Conservation (phyloP, 495 filamentous ascomycete genomes). For the Niebla homalea region DNA sequence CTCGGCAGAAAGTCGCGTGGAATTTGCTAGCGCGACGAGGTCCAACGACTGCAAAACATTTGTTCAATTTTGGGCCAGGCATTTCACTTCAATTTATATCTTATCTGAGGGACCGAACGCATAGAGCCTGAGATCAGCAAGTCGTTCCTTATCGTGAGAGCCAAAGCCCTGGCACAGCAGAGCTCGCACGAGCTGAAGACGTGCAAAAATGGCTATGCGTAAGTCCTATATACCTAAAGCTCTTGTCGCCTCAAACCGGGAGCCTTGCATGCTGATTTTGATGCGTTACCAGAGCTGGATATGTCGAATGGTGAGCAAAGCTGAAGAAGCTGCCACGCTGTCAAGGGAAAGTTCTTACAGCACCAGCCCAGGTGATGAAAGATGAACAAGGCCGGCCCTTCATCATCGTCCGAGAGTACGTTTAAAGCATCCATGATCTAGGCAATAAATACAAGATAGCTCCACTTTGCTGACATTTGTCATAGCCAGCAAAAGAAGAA, state of each 20-base stretch:
- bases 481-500: constrained; percentile 93
- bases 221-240: constrained; percentile 20
- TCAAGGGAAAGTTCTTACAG: constrained; percentile 13
- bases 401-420: constrained; percentile 96
- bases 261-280: no score
- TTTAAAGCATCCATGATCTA: constrained; percentile 17
- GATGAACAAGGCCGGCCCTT: constrained; percentile 96
- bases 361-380: constrained; percentile 56
- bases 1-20: constrained; percentile 13
- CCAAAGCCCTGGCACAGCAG: neutral
- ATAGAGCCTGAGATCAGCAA: neutral
- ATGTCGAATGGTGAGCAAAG: constrained; percentile 51
- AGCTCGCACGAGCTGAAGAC: neutral
- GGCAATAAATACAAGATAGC: neutral
- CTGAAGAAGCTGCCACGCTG: neutral
- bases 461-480: constrained; percentile 9
- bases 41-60: neutral
- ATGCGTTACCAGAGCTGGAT: constrained; percentile 44
- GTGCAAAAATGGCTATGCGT: constrained; percentile 50
- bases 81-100: no score
- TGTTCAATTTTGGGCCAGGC: no score
- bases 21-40: constrained; percentile 10
- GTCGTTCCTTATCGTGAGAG: neutral
- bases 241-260: no score
- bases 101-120: no score